A percentile compares a stretch with the other conserved stretches of the same genome.
Evolutionary conservation across 371 early-diverging fungal species (phyloP).

Genomic region (Apophysomyces elegans): DNA sequence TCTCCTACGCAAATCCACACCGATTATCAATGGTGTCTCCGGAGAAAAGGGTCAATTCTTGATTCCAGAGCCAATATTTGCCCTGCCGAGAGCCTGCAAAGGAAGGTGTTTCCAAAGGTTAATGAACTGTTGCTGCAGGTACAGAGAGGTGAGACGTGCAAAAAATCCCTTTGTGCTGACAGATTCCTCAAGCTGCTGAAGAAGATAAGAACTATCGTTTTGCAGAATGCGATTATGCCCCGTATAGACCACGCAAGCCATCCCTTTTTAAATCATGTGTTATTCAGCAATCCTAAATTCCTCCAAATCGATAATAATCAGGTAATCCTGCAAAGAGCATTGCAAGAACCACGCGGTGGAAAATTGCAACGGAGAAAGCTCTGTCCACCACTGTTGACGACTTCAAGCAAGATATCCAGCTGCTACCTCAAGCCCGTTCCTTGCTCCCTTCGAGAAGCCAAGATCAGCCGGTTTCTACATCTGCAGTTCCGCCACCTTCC

Average conservation of each 20-base stretch:
- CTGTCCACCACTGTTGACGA: not conserved
- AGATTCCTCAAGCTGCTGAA: no score
- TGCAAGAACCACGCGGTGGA: not conserved
- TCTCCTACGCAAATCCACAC: not conserved
- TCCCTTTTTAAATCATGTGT: not conserved
- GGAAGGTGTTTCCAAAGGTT: not conserved
- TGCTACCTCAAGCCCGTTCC: not conserved
- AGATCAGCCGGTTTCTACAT: no score
- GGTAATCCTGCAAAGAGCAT: not conserved
- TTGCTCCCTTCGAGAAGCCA: not conserved
- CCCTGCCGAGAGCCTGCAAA: not conserved
- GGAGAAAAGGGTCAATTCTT: not conserved
- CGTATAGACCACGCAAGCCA: not conserved
- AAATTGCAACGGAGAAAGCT: no score
- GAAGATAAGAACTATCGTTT: not conserved
- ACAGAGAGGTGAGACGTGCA: not conserved
- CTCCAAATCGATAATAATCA: not conserved
- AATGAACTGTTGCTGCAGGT: not conserved
- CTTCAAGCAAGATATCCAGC: not conserved
- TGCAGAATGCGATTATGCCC: slow-evolving; percentile 1
- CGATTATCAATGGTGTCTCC: not conserved
- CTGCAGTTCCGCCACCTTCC: not conserved
- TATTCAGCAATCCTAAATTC: slow-evolving; percentile 8
- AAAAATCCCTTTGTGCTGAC: not conserved
- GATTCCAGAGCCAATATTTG: not conserved